A percentile compares a stretch with the other conserved stretches of the same genome.
Conservation (phyloP, 169 alveolate species). For the Miamiensis avidus region DNA sequence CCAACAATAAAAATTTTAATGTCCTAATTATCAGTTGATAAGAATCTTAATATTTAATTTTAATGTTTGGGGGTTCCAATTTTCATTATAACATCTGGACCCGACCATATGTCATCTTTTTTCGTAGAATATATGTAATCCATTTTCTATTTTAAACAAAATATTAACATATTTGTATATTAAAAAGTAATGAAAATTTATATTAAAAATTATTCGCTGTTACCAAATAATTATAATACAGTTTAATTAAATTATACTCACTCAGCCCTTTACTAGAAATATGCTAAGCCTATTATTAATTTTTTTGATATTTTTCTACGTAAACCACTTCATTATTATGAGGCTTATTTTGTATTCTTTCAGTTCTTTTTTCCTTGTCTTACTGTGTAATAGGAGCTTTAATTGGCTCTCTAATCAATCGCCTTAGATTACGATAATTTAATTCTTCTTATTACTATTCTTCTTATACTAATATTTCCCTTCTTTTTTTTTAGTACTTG, state of each 20-base stretch:
- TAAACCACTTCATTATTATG: no score
- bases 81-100: background rate
- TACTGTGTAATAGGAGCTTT: background rate
- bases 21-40: slow-evolving; percentile 9
- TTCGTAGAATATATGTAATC: background rate
- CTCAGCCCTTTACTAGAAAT: no score
- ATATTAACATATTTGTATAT: no score
- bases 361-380: no score
- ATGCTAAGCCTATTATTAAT: no score
- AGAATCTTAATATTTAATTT: background rate
- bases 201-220: no score
- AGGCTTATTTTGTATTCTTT: no score
- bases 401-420: background rate
- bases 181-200: no score
- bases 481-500: background rate
- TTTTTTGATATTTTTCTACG: no score
- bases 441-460: background rate
- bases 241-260: no score
- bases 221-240: no score
- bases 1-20: background rate
- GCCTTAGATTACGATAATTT: background rate
- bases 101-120: background rate
- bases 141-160: no score
- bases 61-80: background rate
- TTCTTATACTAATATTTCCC: background rate